Evolutionary conservation across 768 basidiomycete genomes (phyloP).

Genomic region (Suillus decipiens): DNA sequence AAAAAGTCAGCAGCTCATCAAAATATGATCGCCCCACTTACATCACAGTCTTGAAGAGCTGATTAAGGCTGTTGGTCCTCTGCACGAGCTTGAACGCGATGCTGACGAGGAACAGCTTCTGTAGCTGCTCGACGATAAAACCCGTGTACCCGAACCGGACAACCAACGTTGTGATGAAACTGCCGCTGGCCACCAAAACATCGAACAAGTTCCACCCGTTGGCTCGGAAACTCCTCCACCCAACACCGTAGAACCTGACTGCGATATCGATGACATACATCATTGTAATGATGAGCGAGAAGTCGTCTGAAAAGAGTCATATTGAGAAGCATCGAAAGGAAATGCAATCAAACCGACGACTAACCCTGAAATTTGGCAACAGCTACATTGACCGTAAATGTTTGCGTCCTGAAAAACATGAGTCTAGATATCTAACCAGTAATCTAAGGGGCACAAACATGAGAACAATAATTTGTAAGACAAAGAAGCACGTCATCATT

Average conservation of each 20-base stretch:
- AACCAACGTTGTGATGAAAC: slow-evolving; percentile 79
- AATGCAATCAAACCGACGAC: slow-evolving; percentile 20
- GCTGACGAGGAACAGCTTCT: slow-evolving; percentile 90
- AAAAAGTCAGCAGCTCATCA: slow-evolving; percentile 5
- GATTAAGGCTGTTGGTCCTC: slow-evolving; percentile 82
- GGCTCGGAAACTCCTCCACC: slow-evolving; percentile 78
- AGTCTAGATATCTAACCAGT: slow-evolving; percentile 5
- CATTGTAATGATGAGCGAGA: slow-evolving; percentile 73
- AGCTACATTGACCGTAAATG: slow-evolving; percentile 54
- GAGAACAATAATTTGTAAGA: slow-evolving; percentile 78
- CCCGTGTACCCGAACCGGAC: slow-evolving; percentile 55
- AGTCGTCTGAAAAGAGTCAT: slow-evolving; percentile 50
- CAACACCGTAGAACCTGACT: slow-evolving; percentile 82
- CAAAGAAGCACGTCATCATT: slow-evolving; percentile 74
- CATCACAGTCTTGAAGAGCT: slow-evolving; percentile 96
- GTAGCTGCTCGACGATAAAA: slow-evolving; percentile 63
- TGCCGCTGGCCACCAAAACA: slow-evolving; percentile 74
- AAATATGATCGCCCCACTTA: slow-evolving; percentile 42
- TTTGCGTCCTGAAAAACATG: slow-evolving; percentile 65
- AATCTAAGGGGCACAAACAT: slow-evolving; percentile 55
- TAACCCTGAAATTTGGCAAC: slow-evolving; percentile 63
- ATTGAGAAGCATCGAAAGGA: slow-evolving; percentile 16
- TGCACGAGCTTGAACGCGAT: slow-evolving; percentile 96
- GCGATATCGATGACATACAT: slow-evolving; percentile 76
- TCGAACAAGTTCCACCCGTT: slow-evolving; percentile 98